Evolutionary conservation across 164 flowering plant genomes (phyloP).

Genomic region (Liriodendron chinense): DNA sequence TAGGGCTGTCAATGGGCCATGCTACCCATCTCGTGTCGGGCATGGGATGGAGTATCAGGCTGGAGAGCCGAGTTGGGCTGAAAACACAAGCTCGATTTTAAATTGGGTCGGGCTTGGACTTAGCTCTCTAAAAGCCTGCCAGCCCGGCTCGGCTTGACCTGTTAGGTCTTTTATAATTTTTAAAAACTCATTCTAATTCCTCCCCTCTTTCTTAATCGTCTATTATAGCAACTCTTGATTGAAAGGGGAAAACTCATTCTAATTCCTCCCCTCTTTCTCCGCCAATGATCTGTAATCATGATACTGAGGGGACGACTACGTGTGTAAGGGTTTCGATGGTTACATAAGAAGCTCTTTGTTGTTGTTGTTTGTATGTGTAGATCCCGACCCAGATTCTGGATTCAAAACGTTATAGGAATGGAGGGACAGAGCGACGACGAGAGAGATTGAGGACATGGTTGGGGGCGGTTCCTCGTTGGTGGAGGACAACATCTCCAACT

Average conservation of each 20-base stretch:
- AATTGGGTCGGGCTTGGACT: too few relatives aligned
- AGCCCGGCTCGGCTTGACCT: too few relatives aligned
- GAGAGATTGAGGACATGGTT: slow-evolving; percentile 58
- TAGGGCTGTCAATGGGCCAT: too few relatives aligned
- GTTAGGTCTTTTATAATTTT: too few relatives aligned
- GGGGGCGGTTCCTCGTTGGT: slow-evolving; percentile 17
- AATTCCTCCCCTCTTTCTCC: too few relatives aligned
- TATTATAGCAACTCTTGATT: slow-evolving; percentile 65
- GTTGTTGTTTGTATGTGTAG: slow-evolving; percentile 7
- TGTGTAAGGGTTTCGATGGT: slow-evolving; percentile 5
- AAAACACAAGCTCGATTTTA: too few relatives aligned
- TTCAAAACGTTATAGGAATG: slow-evolving; percentile 36
- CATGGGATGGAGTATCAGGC: too few relatives aligned
- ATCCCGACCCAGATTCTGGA: slow-evolving; percentile 15
- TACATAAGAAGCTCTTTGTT: slow-evolving; percentile 10
- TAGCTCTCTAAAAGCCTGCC: too few relatives aligned
- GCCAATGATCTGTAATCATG: slow-evolving; percentile 1
- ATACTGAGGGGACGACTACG: neutral
- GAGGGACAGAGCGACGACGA: slow-evolving; percentile 34
- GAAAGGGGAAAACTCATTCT: slow-evolving; percentile 27
- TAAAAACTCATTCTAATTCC: too few relatives aligned
- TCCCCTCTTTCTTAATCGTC: slow-evolving; percentile 82
- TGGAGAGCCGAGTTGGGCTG: too few relatives aligned
- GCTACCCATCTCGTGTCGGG: too few relatives aligned
- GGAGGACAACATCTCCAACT: too few relatives aligned